Base-by-base conservation (phyloP, 306 rosid species). In the Trifolium subterraneum region DNA sequence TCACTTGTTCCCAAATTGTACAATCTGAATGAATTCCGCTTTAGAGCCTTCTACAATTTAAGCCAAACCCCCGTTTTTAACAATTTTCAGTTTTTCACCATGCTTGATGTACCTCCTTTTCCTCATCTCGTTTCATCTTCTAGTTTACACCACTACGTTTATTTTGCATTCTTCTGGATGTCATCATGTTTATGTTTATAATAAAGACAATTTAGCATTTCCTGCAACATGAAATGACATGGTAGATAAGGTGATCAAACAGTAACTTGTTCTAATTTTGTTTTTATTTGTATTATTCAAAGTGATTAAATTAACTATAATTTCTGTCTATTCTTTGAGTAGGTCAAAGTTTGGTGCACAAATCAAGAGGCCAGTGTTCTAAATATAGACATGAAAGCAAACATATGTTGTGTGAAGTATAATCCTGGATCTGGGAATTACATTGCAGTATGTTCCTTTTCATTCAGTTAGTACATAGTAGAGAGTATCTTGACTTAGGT, bases 321-420 rank as follows among this genome's bases (percentile, higher is more conserved):
- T 50, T 62, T 74, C 29, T 66, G 41, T 69, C 42, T 72, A 68
- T 64, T 68, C 80, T 61, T 64, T 77, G 81, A 75, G 75, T 88
- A 94, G 99, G 97, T 92, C 69, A 94, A 94, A 84, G 87, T 94
- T 64, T 94, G 97, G 99, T 88, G 99, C 86, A 94, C 94, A 58
- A 87, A 82, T 60, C 97, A 92, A 88, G 97, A 94, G 83, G 82
- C 93, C 69, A 94, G 97, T 38, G 99, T 88, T 74, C 82, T 87
- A 35, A 89, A 94, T 76, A 94, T 92, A 79, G 99, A 94, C 82
- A 92, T 94, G 97, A 92, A 94, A 90, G 99, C 99, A 20, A 94
- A 94, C 88, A 94, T 94, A 80, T 94, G 99, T 70, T 92, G 96
- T 50, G 99, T 94, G 70, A 92, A 94, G 79, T 94, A 90, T 82